A percentile compares a stretch with the other conserved stretches of the same genome.
phyloP scores from a whole-genome alignment of 495 filamentous ascomycete species.

The Penicillium paxilli region DNA sequence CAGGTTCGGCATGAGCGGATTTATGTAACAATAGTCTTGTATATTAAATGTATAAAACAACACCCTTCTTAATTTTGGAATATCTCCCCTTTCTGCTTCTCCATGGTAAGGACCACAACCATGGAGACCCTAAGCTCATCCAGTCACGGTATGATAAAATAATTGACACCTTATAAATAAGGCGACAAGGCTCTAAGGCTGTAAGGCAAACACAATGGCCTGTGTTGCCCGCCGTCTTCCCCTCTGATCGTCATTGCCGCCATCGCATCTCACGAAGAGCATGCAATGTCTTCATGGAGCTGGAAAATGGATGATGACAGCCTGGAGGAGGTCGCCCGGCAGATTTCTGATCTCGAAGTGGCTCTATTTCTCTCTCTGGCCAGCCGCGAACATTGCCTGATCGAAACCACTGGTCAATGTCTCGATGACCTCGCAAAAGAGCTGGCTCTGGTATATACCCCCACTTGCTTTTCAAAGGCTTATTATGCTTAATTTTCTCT shows the following conservation, averaged over 20 bases:
- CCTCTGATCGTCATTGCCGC: not conserved
- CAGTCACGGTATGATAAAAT: too few relatives aligned
- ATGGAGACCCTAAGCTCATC: too few relatives aligned
- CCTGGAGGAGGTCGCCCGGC: constrained; percentile 64
- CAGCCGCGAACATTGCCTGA: constrained; percentile 81
- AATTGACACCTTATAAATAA: too few relatives aligned
- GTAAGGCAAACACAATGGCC: not conserved
- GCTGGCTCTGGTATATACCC: constrained; percentile 61
- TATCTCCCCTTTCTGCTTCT: too few relatives aligned
- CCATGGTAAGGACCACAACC: too few relatives aligned
- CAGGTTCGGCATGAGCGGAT: not conserved
- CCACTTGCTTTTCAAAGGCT: not conserved
- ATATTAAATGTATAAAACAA: constrained; percentile 22
- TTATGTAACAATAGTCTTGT: constrained; percentile 10
- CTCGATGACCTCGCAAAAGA: constrained; percentile 69
- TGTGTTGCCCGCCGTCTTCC: not conserved
- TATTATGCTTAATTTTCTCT: not conserved
- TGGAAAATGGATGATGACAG: constrained; percentile 58
- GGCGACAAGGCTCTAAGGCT: constrained; percentile 10
- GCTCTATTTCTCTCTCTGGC: constrained; percentile 79
- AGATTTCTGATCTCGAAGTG: constrained; percentile 84
- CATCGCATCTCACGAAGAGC: not conserved
- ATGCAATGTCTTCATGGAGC: constrained; percentile 6
- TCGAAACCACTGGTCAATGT: constrained; percentile 65
- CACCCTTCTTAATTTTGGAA: not conserved